Evolutionary conservation across 176 grass and related monocot species (phyloP), one percentile per base, ranked within the genome.

Genomic region (Oryza punctata): DNA sequence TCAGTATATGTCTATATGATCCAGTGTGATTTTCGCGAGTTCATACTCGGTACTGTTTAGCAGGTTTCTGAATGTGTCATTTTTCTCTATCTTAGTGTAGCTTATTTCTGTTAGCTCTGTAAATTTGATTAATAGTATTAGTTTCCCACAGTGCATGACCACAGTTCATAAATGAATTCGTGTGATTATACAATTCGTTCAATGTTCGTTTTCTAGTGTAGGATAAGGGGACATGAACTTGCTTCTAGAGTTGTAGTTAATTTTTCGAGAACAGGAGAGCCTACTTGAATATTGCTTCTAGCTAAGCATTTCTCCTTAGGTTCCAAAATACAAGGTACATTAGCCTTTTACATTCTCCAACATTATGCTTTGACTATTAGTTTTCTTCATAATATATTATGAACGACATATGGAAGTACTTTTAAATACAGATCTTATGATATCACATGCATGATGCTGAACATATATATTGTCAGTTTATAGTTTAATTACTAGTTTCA

Each of bases 211-310:
- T 15, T 27, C 18, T 10, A n/a, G 4, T 72, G 12, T 46, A 70
- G 40, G 35, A 7, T 46, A 26, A 49, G 8, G 7, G 40, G 6
- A 46, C 16, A 66, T 70, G 64, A 74, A 7, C 16, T 75, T 38
- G 46, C 61, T 46, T 88, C n/a, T 54, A 57, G 32, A 44, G 3
- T 29, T 63, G 23, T 16, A 6, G 14, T 16, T 50, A 50, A 18
- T 15, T 60, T 63, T 23, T 2, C 7, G 35, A 63, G 26, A 41
- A 72, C 30, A 32, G 16, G 19, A 21, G 13, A 45, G 15, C 27
- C 6, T 30, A 33, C 38, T 30, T 26, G 38, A 63, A 73, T 73
- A 68, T 75, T 38, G 63, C 61, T 46, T 88, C n/a, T 54, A 43
- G 24, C 67, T 66, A 30, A 24, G 12, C 70, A 71, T 70, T 71